A percentile compares a stretch with the other conserved stretches of the same genome.
Conservation (phyloP, 768 basidiomycete species). For the Pleurotus citrinopileatus region DNA sequence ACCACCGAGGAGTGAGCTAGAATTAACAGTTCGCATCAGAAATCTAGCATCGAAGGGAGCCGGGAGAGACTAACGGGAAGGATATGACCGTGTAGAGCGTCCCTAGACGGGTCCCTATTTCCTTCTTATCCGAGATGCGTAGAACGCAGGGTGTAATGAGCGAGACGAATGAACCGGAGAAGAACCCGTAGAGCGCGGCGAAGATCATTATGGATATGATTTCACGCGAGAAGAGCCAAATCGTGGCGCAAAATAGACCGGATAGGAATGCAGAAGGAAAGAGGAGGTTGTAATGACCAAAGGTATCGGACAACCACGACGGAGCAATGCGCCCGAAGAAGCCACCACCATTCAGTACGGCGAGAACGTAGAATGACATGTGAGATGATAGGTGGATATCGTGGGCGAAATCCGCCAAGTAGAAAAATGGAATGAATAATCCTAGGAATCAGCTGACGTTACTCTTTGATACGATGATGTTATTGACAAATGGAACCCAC, state of each 20-base stretch:
- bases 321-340: conserved; percentile 64
- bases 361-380: conserved; percentile 53
- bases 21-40: neutral
- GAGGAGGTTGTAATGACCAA: conserved; percentile 69
- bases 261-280: conserved; percentile 59
- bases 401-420: conserved; percentile 58
- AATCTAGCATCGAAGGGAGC: neutral
- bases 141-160: conserved; percentile 67
- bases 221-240: conserved; percentile 52
- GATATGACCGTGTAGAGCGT: conserved; percentile 63
- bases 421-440: conserved; percentile 71
- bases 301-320: conserved; percentile 57
- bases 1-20: conserved; percentile 60
- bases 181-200: conserved; percentile 57
- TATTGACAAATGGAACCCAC: conserved; percentile 30
- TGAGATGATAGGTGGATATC: conserved; percentile 35
- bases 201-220: conserved; percentile 46
- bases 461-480: conserved; percentile 3
- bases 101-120: conserved; percentile 64
- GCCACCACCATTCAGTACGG: conserved; percentile 68
- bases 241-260: conserved; percentile 53
- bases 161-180: conserved; percentile 67
- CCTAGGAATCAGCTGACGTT: conserved; percentile 32
- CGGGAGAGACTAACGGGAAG: conserved; percentile 56
- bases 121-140: conserved; percentile 56